Percentiles rank a stretch among this genome's conserved stretches.
These are phyloP conservation scores for Neofusicoccum laricinum DNA, from an alignment of 2,329 filamentous ascomycete genomes.

Conservation along the genomic window DNA sequence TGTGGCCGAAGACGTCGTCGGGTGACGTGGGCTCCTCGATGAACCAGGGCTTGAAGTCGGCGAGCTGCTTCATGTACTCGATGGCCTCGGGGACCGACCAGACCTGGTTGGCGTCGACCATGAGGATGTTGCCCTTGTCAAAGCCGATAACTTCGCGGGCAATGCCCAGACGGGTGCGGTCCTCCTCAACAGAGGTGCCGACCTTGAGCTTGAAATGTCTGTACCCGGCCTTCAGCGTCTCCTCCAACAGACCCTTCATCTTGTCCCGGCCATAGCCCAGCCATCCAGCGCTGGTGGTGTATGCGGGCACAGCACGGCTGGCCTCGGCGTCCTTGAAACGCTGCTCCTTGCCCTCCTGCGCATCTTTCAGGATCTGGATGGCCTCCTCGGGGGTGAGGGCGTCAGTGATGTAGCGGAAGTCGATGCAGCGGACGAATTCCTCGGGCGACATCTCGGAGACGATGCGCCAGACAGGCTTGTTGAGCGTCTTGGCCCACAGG, in stretches of 20 bases:
- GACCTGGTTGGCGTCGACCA: slow-evolving; percentile 92
- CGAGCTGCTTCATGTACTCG: slow-evolving; percentile 77
- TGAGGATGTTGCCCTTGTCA: slow-evolving; percentile 78
- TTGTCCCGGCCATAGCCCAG: slow-evolving; percentile 87
- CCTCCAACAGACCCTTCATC: slow-evolving; percentile 70
- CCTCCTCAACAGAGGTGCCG: slow-evolving; percentile 68
- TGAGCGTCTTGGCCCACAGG: slow-evolving; percentile 84
- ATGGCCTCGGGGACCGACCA: slow-evolving; percentile 91
- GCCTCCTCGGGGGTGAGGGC: slow-evolving; percentile 87
- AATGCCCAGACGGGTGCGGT: slow-evolving; percentile 67
- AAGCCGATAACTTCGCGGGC: slow-evolving; percentile 78
- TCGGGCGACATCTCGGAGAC: slow-evolving; percentile 87
- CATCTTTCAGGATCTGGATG: slow-evolving; percentile 64
- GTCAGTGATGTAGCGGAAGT: slow-evolving; percentile 93
- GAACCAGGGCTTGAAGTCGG: slow-evolving; percentile 86
- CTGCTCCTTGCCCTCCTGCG: slow-evolving; percentile 65
- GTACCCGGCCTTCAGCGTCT: slow-evolving; percentile 76
- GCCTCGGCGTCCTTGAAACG: slow-evolving; percentile 71
- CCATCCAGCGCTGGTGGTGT: slow-evolving; percentile 89
- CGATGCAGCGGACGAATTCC: slow-evolving; percentile 82
- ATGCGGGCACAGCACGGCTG: slow-evolving; percentile 77
- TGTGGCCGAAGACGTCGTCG: slow-evolving; percentile 86
- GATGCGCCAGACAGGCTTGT: slow-evolving; percentile 87
- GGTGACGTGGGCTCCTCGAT: slow-evolving; percentile 92
- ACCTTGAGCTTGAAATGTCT: slow-evolving; percentile 91